A percentile compares a stretch with the other conserved stretches of the same genome.
Conservation (phyloP, 208 protist genomes). For the Novymonas esmeraldas region DNA sequence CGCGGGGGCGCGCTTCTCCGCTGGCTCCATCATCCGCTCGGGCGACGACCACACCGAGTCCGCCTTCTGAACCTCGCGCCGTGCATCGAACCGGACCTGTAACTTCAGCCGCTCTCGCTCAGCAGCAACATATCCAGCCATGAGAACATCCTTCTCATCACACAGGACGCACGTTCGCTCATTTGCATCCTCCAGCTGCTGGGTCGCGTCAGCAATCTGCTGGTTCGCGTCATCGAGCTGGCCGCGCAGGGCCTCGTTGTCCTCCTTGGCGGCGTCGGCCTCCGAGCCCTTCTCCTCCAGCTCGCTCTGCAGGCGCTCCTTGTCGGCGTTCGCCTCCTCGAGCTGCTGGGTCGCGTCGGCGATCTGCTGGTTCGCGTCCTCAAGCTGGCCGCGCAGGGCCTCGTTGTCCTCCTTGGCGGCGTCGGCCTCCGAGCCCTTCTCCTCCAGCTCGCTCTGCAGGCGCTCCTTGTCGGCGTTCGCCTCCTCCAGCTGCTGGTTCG, state of each 20-base stretch:
- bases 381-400: background rate
- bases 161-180: too few species aligned
- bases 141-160: background rate
- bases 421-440: background rate
- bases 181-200: background rate
- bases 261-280: background rate
- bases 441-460: background rate
- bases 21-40: slow-evolving; percentile 1
- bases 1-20: slow-evolving; percentile 5
- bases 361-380: slow-evolving; percentile 13
- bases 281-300: slow-evolving; percentile 2
- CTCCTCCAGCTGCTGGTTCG: slow-evolving; percentile 1
- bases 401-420: background rate
- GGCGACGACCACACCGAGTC: background rate
- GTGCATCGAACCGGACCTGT: slow-evolving; percentile 13
- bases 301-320: background rate
- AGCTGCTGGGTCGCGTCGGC: background rate
- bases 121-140: slow-evolving; percentile 15
- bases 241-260: background rate
- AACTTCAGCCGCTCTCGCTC: slow-evolving; percentile 25
- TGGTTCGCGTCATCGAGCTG: background rate
- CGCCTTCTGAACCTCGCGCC: slow-evolving; percentile 7
- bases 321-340: background rate
- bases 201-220: background rate
- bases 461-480: background rate